Evolutionary conservation across 768 basidiomycete genomes (phyloP), one percentile per base, ranked within the genome.

Genomic region (Kwoniella dejecticola): DNA sequence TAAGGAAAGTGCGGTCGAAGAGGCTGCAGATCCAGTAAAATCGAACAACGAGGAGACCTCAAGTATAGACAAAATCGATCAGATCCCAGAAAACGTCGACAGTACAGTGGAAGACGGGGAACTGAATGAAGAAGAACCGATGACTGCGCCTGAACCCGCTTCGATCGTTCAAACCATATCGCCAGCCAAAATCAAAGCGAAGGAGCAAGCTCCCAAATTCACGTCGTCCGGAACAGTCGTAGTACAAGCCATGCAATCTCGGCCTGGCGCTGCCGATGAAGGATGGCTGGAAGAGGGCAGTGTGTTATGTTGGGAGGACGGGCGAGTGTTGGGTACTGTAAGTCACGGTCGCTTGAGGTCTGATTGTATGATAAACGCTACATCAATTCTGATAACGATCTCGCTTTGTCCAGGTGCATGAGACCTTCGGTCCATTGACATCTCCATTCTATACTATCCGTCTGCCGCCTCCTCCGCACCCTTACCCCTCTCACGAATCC

Each of bases 341-440:
- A 80, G 89, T 83, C 13, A 38, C 11, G 19, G 41, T n/a, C 11
- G 19, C 5, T 42, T 13, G 41, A 19, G 12, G 7, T n/a, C 19
- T 42, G 11, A 13, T 42, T 11, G 6, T n/a, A n/a, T 38, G 11
- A 42, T 11, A 19, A 19, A 7, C 11, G 19, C 12, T 19, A 13
- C 10, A 42, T 42, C 11, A 63, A n/a, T 36, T 45, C 15, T 26
- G 4, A 7, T 0, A 23, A 3, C 19, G 29, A 2, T 52, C 68
- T n/a, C n/a, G n/a, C n/a, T n/a, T n/a, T n/a, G n/a, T 66, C 10
- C 76, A 94, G 91, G 82, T 97, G 53, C 90, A 88, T 74, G 95
- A 98, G 80, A 96, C 94, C 0, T 98, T 98, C 79, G 95, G 95
- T 10, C 92, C 95, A 2, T 91, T 94, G 8, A 83, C 85, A 19